Evolutionary conservation across 148 eudicot species (phyloP), one percentile per base, ranked within the genome.

Genomic region (Chenopodium suecicum): DNA sequence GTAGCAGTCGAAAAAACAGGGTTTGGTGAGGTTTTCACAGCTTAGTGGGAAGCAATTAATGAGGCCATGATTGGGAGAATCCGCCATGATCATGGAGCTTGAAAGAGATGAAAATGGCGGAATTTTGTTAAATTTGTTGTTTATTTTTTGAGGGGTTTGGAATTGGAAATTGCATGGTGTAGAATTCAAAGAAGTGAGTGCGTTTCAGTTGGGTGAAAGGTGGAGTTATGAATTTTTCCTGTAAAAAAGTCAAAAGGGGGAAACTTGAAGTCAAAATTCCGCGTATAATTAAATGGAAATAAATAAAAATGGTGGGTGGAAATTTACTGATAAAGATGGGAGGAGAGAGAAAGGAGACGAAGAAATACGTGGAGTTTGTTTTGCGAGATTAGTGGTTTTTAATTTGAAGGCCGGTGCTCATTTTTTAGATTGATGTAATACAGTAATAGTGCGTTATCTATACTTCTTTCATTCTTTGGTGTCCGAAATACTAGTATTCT

Each of bases 1-100:
- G 27, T 70, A 0, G 72, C 84, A 77, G 32, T 48, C 13, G 75
- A 13, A n/a, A 1, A 5, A 3, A 16, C 81, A 84, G n/a, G 70
- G 3, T 13, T 70, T 2, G 19, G 20, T n/a, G 25, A 58, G 0
- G 5, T 46, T 50, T 46, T 74, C 62, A 71, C 79, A 76, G 52
- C 48, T 0, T 0, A 2, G 20, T 2, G 47, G 22, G 65, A 80
- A 6, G 50, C 82, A 80, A 20, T 56, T 23, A 72, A 20, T 14
- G 60, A 17, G 48, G 70, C 60, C 52, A 50, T 78, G 6, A 56
- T 32, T 27, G 72, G 65, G 62, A 10, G 46, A 16, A 1, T 60
- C 52, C 6, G 65, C 70, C 85, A 78, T 78, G 52, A 72, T n/a
- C 1, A 67, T 64, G 9, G 46, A 75, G 2, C 3, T 60, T 10